Conservation (phyloP, 495 filamentous ascomycete genomes). For the Penicillium goetzii region DNA sequence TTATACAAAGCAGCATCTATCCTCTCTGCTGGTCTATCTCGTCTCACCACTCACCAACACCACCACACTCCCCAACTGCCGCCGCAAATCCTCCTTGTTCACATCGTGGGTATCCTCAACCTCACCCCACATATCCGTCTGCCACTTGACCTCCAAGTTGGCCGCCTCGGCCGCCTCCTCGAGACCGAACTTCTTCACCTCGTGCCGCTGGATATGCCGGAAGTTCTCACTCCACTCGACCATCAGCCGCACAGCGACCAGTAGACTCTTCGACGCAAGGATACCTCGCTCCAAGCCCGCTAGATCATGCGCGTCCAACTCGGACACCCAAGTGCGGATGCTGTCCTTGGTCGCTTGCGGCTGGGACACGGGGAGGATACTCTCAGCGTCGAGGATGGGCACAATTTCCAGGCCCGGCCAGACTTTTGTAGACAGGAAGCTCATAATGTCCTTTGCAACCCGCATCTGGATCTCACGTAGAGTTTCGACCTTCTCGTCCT, state of each 20-base stretch:
- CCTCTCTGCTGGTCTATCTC: slow-evolving; percentile 21
- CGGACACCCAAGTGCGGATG: slow-evolving; percentile 77
- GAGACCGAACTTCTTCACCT: slow-evolving; percentile 49
- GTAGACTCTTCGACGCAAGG: slow-evolving; percentile 82
- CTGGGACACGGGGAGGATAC: slow-evolving; percentile 73
- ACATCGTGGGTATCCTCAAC: slow-evolving; percentile 99
- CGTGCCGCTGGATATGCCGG: slow-evolving; percentile 40
- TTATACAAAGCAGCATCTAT: not conserved
- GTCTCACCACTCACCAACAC: slow-evolving; percentile 69
- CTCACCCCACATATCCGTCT: slow-evolving; percentile 90
- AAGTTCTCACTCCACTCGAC: slow-evolving; percentile 87
- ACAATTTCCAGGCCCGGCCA: slow-evolving; percentile 83
- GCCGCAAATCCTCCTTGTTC: slow-evolving; percentile 83
- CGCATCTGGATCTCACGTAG: slow-evolving; percentile 74
- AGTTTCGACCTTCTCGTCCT: slow-evolving; percentile 45
- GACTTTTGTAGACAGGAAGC: slow-evolving; percentile 68
- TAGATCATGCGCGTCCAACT: slow-evolving; percentile 74
- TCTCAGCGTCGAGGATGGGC: slow-evolving; percentile 72
- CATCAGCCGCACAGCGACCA: slow-evolving; percentile 75
- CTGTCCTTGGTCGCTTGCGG: slow-evolving; percentile 71
- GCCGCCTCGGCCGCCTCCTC: slow-evolving; percentile 74
- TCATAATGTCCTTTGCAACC: slow-evolving; percentile 67
- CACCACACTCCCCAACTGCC: slow-evolving; percentile 86
- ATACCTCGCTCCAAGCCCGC: slow-evolving; percentile 83
- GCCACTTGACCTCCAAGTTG: slow-evolving; percentile 86